Evolutionary conservation across 2,329 filamentous ascomycete species (phyloP), one percentile per base, ranked within the genome.

Genomic region (Microdochium bolleyi): DNA sequence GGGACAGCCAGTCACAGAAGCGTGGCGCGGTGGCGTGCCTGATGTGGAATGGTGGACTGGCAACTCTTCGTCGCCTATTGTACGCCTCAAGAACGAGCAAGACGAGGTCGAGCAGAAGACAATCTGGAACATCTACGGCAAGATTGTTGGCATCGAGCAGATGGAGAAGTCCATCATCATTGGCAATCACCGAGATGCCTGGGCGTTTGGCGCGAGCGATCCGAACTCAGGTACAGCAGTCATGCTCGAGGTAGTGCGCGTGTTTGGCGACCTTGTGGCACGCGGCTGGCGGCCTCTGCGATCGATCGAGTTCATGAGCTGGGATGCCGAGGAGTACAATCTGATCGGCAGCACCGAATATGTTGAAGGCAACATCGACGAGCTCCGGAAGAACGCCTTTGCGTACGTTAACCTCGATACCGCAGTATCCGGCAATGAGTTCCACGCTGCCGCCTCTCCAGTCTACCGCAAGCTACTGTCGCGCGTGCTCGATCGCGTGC

Each of bases 231-330:
- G 92, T 25, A 95, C 91, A 0, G 92, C 92, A 4, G 79, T 97
- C 41, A 87, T 99, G 78, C 79, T 97, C 52, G 94, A 99, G 71
- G 78, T 97, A 54, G 85, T 88, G 22, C 84, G 88, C 48, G 84
- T 96, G 49, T 89, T 99, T 61, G 90, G 91, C 41, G 83, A 89
- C 57, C 79, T 97, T 16, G 76, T 85, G 22, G 70, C 77, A 16
- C 81, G 84, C 53, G 92, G 92, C 51, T 99, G 94, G 94, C 81
- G 88, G 24, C 94, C 94, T 1, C 76, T 95, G 16, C 86, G 94
- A n/a, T 95, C 90, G 3, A 95, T 99, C 58, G 88, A 95, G 67
- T 97, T 99, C 68, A 91, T 92, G 64, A 96, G 89, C 32, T 99
- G 94, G 94, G 94, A 99, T 67, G 94, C 83, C 3, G 87, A 87